Base-by-base conservation (phyloP, 768 basidiomycete genomes). In the Boletus pseudo-olivaceus region DNA sequence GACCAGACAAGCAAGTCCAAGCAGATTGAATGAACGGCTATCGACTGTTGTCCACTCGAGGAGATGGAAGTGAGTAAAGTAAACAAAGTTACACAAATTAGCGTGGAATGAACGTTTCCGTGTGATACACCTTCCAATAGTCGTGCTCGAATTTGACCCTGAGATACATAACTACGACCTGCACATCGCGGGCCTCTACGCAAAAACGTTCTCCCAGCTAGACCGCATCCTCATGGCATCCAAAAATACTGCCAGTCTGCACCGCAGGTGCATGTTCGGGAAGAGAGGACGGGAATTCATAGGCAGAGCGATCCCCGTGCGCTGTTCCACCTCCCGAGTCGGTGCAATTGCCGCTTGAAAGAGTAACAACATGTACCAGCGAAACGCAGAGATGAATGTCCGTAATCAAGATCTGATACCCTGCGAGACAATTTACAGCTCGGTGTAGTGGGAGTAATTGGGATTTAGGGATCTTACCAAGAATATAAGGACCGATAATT, bases 371-470 rank as follows among this genome's bases (percentile, higher is more conserved):
- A 27, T 83, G 78, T 10, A 81, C 72, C 32, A 93, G 65, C 90
- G 90, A 95, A 27, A 82, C 83, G 9, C 82, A 84, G 19, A 93
- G 78, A 64, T 93, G 91, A 51, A 93, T 72, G 87, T n/a, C n/a
- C n/a, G n/a, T n/a, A n/a, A n/a, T n/a, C n/a, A n/a, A 90, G 61
- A 92, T 68, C 58, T 94, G 90, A 62, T 94, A 91, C 17, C 92
- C 92, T 89, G 33, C 9, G 19, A 54, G 27, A 39, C 42, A n/a
- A n/a, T 34, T 55, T 49, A 30, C 5, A 46, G 34, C 9, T 35
- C 35, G 42, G 37, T 46, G 10, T 23, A 8, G 17, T 20, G 23
- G 12, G n/a, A 33, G 33, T 2, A 37, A 44, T 2, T 23, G 32
- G n/a, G n/a, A 38, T 66, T 79, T 3, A 37, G 32, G 29, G 23